phyloP scores from a whole-genome alignment of 805 yeast species.

The Myxozyma vanderwaltii region DNA sequence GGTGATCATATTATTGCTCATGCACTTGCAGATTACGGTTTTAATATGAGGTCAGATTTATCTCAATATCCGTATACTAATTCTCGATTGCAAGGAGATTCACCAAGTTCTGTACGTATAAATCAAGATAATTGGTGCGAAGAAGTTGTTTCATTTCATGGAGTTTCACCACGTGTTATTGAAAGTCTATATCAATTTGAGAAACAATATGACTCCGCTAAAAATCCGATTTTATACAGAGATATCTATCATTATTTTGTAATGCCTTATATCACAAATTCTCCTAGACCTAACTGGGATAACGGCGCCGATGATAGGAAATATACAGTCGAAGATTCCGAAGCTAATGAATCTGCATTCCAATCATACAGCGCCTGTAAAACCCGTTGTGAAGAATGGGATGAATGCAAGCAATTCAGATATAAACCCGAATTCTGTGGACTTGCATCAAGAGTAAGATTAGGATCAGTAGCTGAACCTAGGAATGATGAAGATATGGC shows the following conservation, averaged over 20 bases:
- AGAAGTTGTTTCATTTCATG: constrained; percentile 43
- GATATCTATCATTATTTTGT: constrained; percentile 42
- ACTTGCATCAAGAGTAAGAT: constrained; percentile 1
- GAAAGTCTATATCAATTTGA: constrained; percentile 43
- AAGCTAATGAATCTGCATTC: background rate
- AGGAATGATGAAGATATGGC: constrained; percentile 24
- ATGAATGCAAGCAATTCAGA: constrained; percentile 6
- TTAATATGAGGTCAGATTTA: constrained; percentile 35
- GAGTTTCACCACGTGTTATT: constrained; percentile 31
- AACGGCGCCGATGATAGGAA: constrained; percentile 10
- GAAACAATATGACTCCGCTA: constrained; percentile 26
- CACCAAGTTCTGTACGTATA: constrained; percentile 31
- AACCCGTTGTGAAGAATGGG: constrained; percentile 8
- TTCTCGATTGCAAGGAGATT: constrained; percentile 42
- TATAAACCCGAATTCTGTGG: constrained; percentile 13
- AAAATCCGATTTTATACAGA: constrained; percentile 33
- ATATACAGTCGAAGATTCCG: constrained; percentile 2
- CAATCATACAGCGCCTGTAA: constrained; percentile 8
- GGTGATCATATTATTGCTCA: constrained; percentile 43
- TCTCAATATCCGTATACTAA: constrained; percentile 28
- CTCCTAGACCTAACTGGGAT: constrained; percentile 17
- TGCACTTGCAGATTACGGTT: constrained; percentile 33
- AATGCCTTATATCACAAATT: constrained; percentile 2
- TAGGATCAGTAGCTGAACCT: constrained; percentile 5
- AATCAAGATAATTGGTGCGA: constrained; percentile 38